Base-by-base conservation (phyloP, 2,329 filamentous ascomycete species). In the Arachnopeziza araneosa region DNA sequence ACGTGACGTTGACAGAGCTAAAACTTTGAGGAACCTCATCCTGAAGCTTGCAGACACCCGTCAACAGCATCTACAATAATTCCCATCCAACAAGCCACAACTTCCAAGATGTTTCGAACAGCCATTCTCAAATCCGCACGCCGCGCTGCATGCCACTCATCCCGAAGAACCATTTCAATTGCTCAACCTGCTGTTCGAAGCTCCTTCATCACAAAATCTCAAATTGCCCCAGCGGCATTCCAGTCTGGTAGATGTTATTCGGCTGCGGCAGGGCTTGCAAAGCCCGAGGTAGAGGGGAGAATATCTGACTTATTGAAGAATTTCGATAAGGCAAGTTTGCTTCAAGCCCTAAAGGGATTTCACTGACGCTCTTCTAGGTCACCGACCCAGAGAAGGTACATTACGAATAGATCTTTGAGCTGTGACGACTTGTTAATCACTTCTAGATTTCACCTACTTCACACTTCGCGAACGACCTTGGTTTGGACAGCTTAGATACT, bases 381-480 rank as follows among this genome's bases (percentile, higher is more conserved):
- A 84, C 85, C 76, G 84, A 88, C 71, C 77, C 81, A 60, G 73
- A 74, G 70, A 86, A 86, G 76, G 85, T 88, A 83, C 66, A 79
- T 60, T 58, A 54, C 1, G 19, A 9, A 52, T 36, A n/a, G 50
- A 24, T 32, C 1, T 24, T 54, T 24, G 36, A 21, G 24, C 10
- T 24, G 22, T 17, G 26, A 19, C 21, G 17, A 2, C 23, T 22
- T 9, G 50, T 22, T 50, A 56, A 50, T 57, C n/a, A 12, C 7
- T 22, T 48, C 62, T 71, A 98, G 93, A 91, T 99, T 75, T 91
- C 87, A 72, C 79, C 85, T 65, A 82, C 80, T 57, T 88, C 93
- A 61, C 93, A 98, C 84, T 99, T 99, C 80, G 84, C 91, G 75
- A 98, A 97, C 77, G 93, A 99, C 79, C 89, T 99, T 66, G 95